phyloP scores from a whole-genome alignment of 805 yeast genomes.

The Wickerhamiella lipophila region DNA sequence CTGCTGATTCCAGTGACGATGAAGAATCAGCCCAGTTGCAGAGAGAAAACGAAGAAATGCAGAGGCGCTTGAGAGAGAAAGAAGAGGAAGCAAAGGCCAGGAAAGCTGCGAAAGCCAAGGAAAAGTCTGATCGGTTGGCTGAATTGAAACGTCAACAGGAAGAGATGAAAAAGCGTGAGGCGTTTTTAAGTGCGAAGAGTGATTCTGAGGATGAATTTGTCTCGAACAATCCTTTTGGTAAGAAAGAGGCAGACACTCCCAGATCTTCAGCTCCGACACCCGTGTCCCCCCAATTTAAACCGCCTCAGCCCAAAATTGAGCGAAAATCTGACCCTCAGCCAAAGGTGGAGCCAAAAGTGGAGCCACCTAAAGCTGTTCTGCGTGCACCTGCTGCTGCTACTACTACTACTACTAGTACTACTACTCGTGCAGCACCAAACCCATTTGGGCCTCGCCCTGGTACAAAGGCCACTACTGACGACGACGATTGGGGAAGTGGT shows the following conservation, averaged over 20 bases:
- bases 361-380: slow-evolving; percentile 13
- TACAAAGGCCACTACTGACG: slow-evolving; percentile 19
- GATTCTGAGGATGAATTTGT: slow-evolving; percentile 21
- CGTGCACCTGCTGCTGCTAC: slow-evolving; percentile 12
- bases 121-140: slow-evolving; percentile 26
- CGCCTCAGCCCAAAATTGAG: slow-evolving; percentile 9
- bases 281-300: slow-evolving; percentile 4
- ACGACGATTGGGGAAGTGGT: slow-evolving; percentile 26
- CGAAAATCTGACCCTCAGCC: slow-evolving; percentile 11
- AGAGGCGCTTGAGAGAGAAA: slow-evolving; percentile 30
- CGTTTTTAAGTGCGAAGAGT: slow-evolving; percentile 18
- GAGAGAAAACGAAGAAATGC: slow-evolving; percentile 32
- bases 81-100: slow-evolving; percentile 26
- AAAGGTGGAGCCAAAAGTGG: slow-evolving; percentile 1
- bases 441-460: slow-evolving; percentile 15
- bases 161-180: slow-evolving; percentile 23
- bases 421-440: slow-evolving; percentile 12
- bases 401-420: no score
- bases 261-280: slow-evolving; percentile 8
- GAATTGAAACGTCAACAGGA: slow-evolving; percentile 20
- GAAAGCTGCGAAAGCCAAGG: slow-evolving; percentile 17
- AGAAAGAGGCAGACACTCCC: no score
- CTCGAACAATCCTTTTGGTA: slow-evolving; percentile 7
- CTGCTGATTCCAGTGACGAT: slow-evolving; percentile 16
- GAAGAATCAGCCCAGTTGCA: slow-evolving; percentile 26